Base-by-base conservation (phyloP, 352 stramenopile species). In the Pythium phragmiticola region DNA sequence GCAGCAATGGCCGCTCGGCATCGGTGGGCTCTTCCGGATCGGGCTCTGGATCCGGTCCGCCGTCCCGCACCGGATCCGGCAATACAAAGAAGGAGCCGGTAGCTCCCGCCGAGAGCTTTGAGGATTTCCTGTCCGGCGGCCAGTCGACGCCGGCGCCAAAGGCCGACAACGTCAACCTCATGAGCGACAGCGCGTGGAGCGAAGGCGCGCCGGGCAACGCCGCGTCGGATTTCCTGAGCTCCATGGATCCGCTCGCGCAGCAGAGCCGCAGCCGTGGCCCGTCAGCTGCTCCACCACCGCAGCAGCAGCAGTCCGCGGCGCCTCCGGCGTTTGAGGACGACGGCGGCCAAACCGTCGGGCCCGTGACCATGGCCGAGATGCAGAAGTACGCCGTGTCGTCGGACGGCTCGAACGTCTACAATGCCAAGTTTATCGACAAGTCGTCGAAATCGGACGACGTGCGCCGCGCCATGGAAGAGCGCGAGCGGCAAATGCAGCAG, bases 331-430 rank as follows among this genome's bases (percentile, higher is more conserved):
- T 94, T 55, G 81, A 94, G 9, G 82, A 92, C 68, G 86, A 94
- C 61, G 73, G 75, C 47, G 75, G 76, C 16, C 85, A 94, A 63
- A 94, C 86, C 7, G 82, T 94, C 33, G 86, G 86, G 0, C 86
- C 86, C 0, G 86, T 94, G 55, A 89, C 80, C 7, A 84, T 93
- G 72, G 84, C 84, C 19, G 86, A 94, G 66, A 94, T 94, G 84
- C 58, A 92, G 55, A 76, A 80, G 61, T 80, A 83, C 57, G 78
- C 77, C 28, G 84, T 79, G 3, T 85, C 84, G 23, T 82, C 82
- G 7, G 86, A 94, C 58, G 86, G 86, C 34, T 89, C 86, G 14
- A 90, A 92, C 57, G 84, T 94, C 60, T 94, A 93, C 75, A 93
- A 94, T 56, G 70, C 86, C n/a, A 87, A 82, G 21, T 67, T 91